These are phyloP conservation scores for Daldinia eschscholtzii DNA, from an alignment of 2,329 filamentous ascomycete species.

Conservation along the genomic window DNA sequence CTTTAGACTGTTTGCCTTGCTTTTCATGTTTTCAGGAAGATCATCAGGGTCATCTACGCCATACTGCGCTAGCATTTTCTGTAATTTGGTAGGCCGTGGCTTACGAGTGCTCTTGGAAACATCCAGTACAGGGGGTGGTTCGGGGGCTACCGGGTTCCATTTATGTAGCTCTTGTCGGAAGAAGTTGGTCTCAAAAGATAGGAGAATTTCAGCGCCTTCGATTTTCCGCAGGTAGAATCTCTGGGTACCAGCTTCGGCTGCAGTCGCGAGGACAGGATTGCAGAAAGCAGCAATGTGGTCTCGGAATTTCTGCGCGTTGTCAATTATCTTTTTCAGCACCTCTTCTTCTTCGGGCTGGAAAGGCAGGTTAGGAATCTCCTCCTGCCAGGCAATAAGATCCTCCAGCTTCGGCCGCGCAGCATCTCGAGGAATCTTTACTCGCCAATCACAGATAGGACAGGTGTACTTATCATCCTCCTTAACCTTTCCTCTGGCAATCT, in stretches of 20 bases:
- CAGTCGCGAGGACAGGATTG: slow-evolving; percentile 82
- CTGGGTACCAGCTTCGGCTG: slow-evolving; percentile 88
- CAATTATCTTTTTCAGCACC: slow-evolving; percentile 85
- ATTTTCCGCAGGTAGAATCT: slow-evolving; percentile 97
- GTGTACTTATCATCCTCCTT: slow-evolving; percentile 99
- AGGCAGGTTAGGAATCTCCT: slow-evolving; percentile 82
- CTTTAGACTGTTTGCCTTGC: slow-evolving; percentile 80
- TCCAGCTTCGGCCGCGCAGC: slow-evolving; percentile 95
- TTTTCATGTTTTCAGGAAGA: slow-evolving; percentile 83
- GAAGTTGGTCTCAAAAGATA: slow-evolving; percentile 96
- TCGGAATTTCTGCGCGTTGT: slow-evolving; percentile 86
- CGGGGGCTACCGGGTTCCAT: slow-evolving; percentile 89
- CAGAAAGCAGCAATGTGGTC: slow-evolving; percentile 84
- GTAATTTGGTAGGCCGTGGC: slow-evolving; percentile 94
- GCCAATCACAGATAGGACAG: slow-evolving; percentile 97
- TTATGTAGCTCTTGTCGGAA: slow-evolving; percentile 96
- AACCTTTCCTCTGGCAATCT: slow-evolving; percentile 96
- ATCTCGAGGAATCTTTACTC: slow-evolving; percentile 95
- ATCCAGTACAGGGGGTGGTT: slow-evolving; percentile 86
- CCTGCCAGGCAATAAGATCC: slow-evolving; percentile 84
- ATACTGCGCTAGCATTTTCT: slow-evolving; percentile 91
- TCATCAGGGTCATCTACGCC: slow-evolving; percentile 93
- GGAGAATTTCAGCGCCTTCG: slow-evolving; percentile 92
- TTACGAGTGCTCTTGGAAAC: slow-evolving; percentile 93
- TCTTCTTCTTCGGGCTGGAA: slow-evolving; percentile 98